Evolutionary conservation across 352 stramenopile genomes (phyloP), one percentile per base, ranked within the genome.

Genomic region (Phytophthora citricola): DNA sequence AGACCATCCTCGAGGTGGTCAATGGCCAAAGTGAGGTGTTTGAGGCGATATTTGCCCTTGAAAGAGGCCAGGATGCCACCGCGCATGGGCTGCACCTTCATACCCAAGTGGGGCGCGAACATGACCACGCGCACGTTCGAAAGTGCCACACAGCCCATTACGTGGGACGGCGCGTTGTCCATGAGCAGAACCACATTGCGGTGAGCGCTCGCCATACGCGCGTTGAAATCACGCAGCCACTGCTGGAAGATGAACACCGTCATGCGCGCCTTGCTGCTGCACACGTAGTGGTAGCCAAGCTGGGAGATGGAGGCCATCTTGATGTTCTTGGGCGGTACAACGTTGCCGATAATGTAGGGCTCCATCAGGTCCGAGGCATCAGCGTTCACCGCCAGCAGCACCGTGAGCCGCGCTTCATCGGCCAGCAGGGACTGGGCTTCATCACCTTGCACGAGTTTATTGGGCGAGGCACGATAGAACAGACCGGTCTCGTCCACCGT

Each of bases 191-290:
- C 78, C 32, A 95, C 85, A 51, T 87, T 85, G 59, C 87, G 85
- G 66, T 95, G 87, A 15, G 85, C 83, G 51, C 85, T 93, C 11
- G 87, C 85, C 87, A 95, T 95, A 50, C 85, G 85, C 20, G 84
- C 83, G 53, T 95, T 95, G 44, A 95, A 93, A 57, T 94, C 85
- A 8, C 85, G 85, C 24, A 95, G 66, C 87, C 87, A 95, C 55
- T 94, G 85, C 76, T 95, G 85, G 68, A 95, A 95, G 59, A 95
- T 94, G 58, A 93, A 92, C 31, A 94, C 84, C 11, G 87, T 95
- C 87, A 95, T 95, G 58, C 85, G 87, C 17, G 84, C 75, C 68
- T 90, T 89, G 72, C 81, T 89, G 65, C 82, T 93, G 72, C 80
- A 90, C 20, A 94, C 82, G 71, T 95, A 95, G 76, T 95, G 86